Evolutionary conservation across 1,284 basidiomycete genomes (phyloP).

Genomic region (Agroathelia rolfsii): DNA sequence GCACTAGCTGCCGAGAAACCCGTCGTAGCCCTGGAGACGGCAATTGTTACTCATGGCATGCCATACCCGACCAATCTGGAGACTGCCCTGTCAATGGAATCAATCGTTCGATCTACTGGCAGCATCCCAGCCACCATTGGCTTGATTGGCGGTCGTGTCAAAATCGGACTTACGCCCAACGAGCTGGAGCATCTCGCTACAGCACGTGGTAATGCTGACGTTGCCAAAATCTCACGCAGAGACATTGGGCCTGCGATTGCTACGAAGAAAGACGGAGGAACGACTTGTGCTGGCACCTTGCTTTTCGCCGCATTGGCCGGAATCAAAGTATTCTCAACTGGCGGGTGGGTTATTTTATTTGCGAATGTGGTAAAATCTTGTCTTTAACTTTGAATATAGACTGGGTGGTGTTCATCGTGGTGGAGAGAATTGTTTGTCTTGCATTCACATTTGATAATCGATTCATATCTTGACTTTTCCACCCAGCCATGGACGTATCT

Average conservation of each 20-base stretch:
- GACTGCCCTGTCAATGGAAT: conserved; percentile 68
- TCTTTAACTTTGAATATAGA: conserved; percentile 24
- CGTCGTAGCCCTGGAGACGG: conserved; percentile 75
- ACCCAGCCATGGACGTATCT: conserved; percentile 86
- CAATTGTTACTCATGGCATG: conserved; percentile 90
- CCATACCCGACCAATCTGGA: conserved; percentile 72
- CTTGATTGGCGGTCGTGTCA: conserved; percentile 73
- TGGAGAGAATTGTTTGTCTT: conserved; percentile 67
- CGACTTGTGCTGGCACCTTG: conserved; percentile 86
- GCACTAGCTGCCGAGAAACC: conserved; percentile 53
- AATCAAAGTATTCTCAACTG: conserved; percentile 78
- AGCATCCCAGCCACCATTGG: conserved; percentile 89
- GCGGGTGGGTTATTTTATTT: conserved; percentile 42
- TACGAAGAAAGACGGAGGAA: conserved; percentile 67
- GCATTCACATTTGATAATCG: conserved; percentile 4
- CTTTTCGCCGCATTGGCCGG: conserved; percentile 75
- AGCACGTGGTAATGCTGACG: conserved; percentile 29
- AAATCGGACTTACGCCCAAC: conserved; percentile 66
- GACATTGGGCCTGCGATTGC: conserved; percentile 79
- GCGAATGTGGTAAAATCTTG: conserved; percentile 1
- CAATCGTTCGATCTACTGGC: conserved; percentile 67
- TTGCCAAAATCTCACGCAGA: conserved; percentile 77
- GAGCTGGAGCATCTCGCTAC: conserved; percentile 73
- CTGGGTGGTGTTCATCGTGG: conserved; percentile 92
- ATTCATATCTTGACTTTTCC: conserved; percentile 2